Conservation (phyloP, 441 rosid genomes). For the Arabidopsis lyrata region DNA sequence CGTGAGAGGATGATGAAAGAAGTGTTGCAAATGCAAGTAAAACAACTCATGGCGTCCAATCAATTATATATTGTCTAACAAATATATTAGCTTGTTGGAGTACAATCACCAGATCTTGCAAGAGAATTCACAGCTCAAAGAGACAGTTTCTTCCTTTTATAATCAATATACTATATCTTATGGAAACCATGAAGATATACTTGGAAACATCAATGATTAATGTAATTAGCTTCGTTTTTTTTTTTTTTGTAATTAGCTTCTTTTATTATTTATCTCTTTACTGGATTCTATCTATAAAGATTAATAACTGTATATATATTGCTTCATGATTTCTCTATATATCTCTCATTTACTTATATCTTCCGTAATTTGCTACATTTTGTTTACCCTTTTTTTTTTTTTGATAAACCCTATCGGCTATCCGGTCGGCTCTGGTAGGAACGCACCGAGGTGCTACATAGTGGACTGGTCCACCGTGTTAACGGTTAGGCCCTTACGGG, state of each 20-base stretch:
- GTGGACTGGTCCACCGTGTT: too few relatives aligned
- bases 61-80: constrained; percentile 60
- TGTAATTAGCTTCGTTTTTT: too few relatives aligned
- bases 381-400: too few relatives aligned
- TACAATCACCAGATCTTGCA: constrained; percentile 60
- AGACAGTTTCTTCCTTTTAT: constrained; percentile 60
- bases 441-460: too few relatives aligned
- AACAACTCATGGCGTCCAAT: constrained; percentile 57
- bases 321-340: background rate
- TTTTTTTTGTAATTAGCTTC: too few relatives aligned
- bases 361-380: background rate
- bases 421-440: too few relatives aligned
- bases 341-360: background rate
- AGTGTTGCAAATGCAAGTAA: constrained; percentile 61
- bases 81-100: constrained; percentile 58
- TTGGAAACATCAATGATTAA: background rate
- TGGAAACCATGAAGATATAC: constrained; percentile 40
- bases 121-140: constrained; percentile 69
- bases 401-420: too few relatives aligned
- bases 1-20: constrained; percentile 70
- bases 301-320: background rate
- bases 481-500: too few relatives aligned
- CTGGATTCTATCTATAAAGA: background rate
- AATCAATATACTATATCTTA: constrained; percentile 20
- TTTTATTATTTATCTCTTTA: background rate